Evolutionary conservation across 345 rosid species (phyloP).

Genomic region (Euphorbia lathyris): DNA sequence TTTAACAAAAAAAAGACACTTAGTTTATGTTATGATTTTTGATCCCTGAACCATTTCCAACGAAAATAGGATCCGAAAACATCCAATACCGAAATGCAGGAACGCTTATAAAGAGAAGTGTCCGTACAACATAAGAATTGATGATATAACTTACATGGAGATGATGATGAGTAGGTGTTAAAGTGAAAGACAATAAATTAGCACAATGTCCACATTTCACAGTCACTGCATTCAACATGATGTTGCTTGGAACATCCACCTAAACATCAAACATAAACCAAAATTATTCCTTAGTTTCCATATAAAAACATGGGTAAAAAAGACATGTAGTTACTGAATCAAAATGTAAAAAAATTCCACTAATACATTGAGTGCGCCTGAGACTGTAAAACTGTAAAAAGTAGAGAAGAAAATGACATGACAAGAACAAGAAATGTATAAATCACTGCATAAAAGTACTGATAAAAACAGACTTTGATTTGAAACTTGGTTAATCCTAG

Average conservation of each 20-base stretch:
- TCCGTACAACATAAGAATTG: no score
- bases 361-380: slow-evolving; percentile 15
- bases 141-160: background rate
- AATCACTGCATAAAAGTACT: background rate
- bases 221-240: background rate
- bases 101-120: no score
- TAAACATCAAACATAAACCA: slow-evolving; percentile 3
- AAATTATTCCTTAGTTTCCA: no score
- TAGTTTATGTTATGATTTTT: no score
- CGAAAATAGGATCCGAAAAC: no score
- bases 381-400: slow-evolving; percentile 1
- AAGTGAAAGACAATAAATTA: slow-evolving; percentile 9
- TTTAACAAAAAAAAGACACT: no score
- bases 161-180: background rate
- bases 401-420: background rate
- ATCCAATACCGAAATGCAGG: no score
- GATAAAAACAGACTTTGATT: background rate
- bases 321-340: background rate
- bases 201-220: slow-evolving; percentile 17
- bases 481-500: background rate
- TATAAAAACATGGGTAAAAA: no score
- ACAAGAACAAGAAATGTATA: slow-evolving; percentile 2
- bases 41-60: no score
- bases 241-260: slow-evolving; percentile 15
- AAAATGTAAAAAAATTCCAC: background rate